phyloP scores from a whole-genome alignment of 441 rosid genomes.

The Corymbia citriodora region DNA sequence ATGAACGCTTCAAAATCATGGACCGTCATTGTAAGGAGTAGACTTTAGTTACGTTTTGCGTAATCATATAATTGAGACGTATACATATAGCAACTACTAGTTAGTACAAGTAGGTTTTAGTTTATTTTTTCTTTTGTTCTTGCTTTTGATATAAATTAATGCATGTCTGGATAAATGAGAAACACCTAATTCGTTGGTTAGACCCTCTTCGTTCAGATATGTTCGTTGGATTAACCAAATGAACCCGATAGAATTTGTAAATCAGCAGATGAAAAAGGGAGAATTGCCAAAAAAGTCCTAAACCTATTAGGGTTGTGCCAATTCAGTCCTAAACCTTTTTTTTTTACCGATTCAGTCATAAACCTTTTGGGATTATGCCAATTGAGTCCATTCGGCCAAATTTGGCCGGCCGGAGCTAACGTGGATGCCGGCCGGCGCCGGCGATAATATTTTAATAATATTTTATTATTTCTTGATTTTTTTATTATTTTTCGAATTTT shows the following conservation, averaged over 20 bases:
- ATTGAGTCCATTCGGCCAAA: too few relatives aligned
- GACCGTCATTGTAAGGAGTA: accelerated
- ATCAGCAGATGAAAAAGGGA: background rate
- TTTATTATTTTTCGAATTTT: too few relatives aligned
- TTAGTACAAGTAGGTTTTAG: background rate
- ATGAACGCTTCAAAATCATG: background rate
- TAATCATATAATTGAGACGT: accelerated
- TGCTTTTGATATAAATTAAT: background rate
- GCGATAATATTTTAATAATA: too few relatives aligned
- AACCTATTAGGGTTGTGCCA: too few relatives aligned
- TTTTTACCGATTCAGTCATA: too few relatives aligned
- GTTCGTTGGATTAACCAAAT: accelerated
- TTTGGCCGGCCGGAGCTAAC: too few relatives aligned
- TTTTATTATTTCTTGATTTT: too few relatives aligned
- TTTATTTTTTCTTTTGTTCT: accelerated
- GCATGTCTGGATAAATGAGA: background rate
- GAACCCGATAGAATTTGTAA: background rate
- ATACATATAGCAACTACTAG: accelerated
- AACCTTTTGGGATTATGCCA: too few relatives aligned
- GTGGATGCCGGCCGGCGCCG: too few relatives aligned
- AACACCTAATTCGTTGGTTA: accelerated
- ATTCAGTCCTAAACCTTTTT: too few relatives aligned
- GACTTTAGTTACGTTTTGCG: background rate
- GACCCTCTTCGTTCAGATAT: accelerated
- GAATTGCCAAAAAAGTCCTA: too few relatives aligned